phyloP scores from a whole-genome alignment of 2,329 filamentous ascomycete species.

The Penicillium sp. region DNA sequence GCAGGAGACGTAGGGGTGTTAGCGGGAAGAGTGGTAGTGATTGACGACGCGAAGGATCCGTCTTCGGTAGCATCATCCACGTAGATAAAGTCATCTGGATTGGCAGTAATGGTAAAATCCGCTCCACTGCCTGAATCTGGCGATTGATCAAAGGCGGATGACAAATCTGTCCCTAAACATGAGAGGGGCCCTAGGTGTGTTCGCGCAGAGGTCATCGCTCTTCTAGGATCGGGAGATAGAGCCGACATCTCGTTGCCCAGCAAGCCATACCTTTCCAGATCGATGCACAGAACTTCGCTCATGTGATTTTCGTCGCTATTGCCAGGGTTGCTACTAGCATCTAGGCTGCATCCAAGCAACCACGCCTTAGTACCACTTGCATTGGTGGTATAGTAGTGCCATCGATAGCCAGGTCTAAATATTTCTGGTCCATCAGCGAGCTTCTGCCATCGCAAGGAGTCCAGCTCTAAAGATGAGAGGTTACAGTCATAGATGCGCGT shows the following conservation, averaged over 20 bases:
- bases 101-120: constrained; percentile 89
- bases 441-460: constrained; percentile 89
- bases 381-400: constrained; percentile 98
- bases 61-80: constrained; percentile 61
- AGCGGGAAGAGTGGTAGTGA: constrained; percentile 40
- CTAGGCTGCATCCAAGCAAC: constrained; percentile 89
- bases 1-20: constrained; percentile 69
- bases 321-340: constrained; percentile 69
- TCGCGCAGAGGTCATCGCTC: constrained; percentile 59
- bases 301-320: constrained; percentile 86
- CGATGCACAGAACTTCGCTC: constrained; percentile 92
- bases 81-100: constrained; percentile 66
- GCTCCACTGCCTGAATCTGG: constrained; percentile 84
- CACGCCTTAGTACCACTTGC: constrained; percentile 95
- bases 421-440: constrained; percentile 93
- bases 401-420: constrained; percentile 88
- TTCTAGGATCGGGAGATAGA: constrained; percentile 56
- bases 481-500: constrained; percentile 88
- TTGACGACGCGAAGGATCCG: constrained; percentile 32
- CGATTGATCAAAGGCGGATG: constrained; percentile 82
- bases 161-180: constrained; percentile 82
- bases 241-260: constrained; percentile 75
- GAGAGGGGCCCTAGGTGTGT: constrained; percentile 57
- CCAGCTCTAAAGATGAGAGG: constrained; percentile 84
- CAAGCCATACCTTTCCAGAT: constrained; percentile 88